Base-by-base conservation (phyloP, 768 basidiomycete genomes). In the Lentinula edodes region DNA sequence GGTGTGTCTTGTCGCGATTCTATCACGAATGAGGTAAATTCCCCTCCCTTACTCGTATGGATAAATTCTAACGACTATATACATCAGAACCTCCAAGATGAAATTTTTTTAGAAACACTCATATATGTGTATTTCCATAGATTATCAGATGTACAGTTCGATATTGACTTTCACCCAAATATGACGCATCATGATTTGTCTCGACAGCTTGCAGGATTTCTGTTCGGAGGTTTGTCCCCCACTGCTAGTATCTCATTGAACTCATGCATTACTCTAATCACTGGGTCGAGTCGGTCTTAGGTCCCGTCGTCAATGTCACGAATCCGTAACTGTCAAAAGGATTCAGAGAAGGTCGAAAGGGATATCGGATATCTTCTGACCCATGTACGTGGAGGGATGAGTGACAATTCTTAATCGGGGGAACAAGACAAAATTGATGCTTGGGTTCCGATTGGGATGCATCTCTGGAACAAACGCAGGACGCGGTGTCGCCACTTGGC, bases 31-130 rank as follows among this genome's bases (percentile, higher is more conserved):
- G 12, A 82, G 87, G 88, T 87, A 60, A 66, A 78, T 59, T 42
- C 41, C 15, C 15, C 39, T 42, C 38, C 15, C 54, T 62, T 34
- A 15, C 43, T 50, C 16, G 36, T 18, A 42, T 50, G 35, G 36
- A 53, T 23, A 34, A 52, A 54, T 48, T 52, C 58, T 60, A 58
- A 56, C 46, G 4, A 42, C 15, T n/a, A 52, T 32, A 48, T 20
- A 13, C 67, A 28, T 28, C 28, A 88, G 88, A 66, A 66, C 75
- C 9, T 86, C 84, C 15, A 90, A 90, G 73, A 87, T 90, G 85
- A 82, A 80, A 57, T 77, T 87, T 65, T 76, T 80, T 61, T 80
- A 67, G 66, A 59, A 16, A 46, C 48, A 51, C 54, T 41, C 43
- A 8, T 7, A 34, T 58, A 18, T 23, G 45, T 46, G 46, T 23